Evolutionary conservation across 148 eudicot species (phyloP), one percentile per base, ranked within the genome.

Genomic region (Gaultheria prostrata): DNA sequence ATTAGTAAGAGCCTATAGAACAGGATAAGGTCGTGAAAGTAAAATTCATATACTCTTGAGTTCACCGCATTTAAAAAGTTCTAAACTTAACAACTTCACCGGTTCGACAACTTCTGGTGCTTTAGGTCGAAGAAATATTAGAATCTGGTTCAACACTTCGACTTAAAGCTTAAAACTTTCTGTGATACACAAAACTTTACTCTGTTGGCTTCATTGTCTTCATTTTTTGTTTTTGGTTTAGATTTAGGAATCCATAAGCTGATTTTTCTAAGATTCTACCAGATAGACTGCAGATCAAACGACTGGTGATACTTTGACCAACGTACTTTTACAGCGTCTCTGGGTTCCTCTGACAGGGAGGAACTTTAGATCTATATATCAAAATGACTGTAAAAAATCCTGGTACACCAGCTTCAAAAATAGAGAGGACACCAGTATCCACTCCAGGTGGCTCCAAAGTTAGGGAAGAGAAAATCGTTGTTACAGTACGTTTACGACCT

Each of bases 401-500:
- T 6, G 74, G 83, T 46, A 94, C 98, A n/a, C 98, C 98, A 8
- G 85, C 83, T 79, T 89, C 98, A 32, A 93, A 91, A 82, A 86
- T 88, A 6, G 94, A 91, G 20, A 88, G 91, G 84, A 92, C 95
- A 30, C 97, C 94, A 21, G 89, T 89, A 69, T 90, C 93, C 18
- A 93, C 98, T 57, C 98, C 95, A 26, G 97, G 98, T 61, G 98
- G 94, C 6, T 81, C 90, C 6, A 91, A 85, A 88, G 85, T 85
- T 15, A 90, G 86, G 84, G 99, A 93, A 90, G 99, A 94, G 85
- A 96, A 94, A 76, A 96, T 94, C 26, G 93, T 94, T 3, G 98
- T 96, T 48, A 94, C 98, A 9, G 94, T 96, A n/a, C 82, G 99
- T 28, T 83, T 96, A 72, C 88, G 99, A 87, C 99, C 98, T 50